Evolutionary conservation across 2,329 filamentous ascomycete genomes (phyloP).

Genomic region (Septoria linicola): DNA sequence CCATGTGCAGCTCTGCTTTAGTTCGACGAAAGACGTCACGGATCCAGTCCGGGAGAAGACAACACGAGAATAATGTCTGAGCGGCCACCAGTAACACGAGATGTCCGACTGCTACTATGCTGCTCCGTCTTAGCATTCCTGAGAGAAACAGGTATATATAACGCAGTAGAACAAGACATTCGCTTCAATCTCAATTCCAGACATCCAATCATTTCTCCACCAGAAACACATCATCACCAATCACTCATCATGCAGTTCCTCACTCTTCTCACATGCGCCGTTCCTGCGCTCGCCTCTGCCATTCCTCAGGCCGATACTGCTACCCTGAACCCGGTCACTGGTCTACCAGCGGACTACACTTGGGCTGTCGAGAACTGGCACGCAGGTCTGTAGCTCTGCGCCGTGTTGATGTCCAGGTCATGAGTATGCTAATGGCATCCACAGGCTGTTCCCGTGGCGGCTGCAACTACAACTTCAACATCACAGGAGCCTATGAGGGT

Average conservation of each 20-base stretch:
- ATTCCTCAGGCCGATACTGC: constrained; percentile 1
- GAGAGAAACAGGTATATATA: too few relatives aligned
- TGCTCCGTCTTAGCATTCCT: too few relatives aligned
- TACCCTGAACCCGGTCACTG: neutral
- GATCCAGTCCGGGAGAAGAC: too few relatives aligned
- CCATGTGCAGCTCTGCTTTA: too few relatives aligned
- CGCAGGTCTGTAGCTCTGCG: neutral
- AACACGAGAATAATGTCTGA: too few relatives aligned
- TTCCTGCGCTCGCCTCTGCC: neutral
- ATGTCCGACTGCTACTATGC: too few relatives aligned
- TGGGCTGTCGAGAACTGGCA: constrained; percentile 16
- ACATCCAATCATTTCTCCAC: neutral
- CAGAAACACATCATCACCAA: neutral
- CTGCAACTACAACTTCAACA: constrained; percentile 22
- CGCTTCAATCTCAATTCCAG: too few relatives aligned
- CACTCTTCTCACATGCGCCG: constrained; percentile 4
- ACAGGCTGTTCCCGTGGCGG: constrained; percentile 11
- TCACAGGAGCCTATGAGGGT: constrained; percentile 1
- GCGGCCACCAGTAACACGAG: too few relatives aligned
- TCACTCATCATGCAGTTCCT: constrained; percentile 14
- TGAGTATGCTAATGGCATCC: neutral
- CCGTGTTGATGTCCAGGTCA: neutral
- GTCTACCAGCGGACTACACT: constrained; percentile 9
- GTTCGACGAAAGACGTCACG: too few relatives aligned
- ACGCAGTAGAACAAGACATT: too few relatives aligned